These are phyloP conservation scores for Sporothrix mexicana DNA, from an alignment of 2,329 filamentous ascomycete genomes.

Conservation along the genomic window DNA sequence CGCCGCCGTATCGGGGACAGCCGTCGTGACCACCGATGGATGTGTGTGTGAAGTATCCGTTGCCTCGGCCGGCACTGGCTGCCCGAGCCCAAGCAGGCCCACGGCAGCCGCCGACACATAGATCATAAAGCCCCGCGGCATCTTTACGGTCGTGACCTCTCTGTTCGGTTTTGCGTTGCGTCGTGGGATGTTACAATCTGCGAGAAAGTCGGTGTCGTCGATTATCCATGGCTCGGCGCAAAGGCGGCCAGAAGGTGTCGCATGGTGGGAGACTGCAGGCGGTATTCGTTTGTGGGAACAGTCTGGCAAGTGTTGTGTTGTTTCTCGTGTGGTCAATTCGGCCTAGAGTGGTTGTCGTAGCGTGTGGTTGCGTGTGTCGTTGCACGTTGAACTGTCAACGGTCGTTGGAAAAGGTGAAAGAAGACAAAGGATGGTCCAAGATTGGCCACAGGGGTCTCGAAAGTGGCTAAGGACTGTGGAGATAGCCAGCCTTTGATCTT, in stretches of 20 bases:
- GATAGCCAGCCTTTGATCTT: background rate
- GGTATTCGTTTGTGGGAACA: background rate
- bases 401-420: background rate
- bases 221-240: constrained; percentile 31
- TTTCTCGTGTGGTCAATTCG: background rate
- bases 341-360: background rate
- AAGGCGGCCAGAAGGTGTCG: constrained; percentile 17
- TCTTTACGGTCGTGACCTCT: constrained; percentile 10
- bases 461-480: constrained; percentile 19
- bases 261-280: constrained; percentile 24
- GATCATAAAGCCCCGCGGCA: constrained; percentile 38
- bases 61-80: constrained; percentile 34
- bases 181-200: background rate
- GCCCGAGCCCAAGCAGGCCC: constrained; percentile 37
- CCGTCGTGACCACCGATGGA: constrained; percentile 1
- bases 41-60: constrained; percentile 21
- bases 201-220: background rate
- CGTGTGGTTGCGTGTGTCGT: background rate
- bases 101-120: constrained; percentile 38
- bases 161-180: background rate
- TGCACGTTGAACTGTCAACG: background rate
- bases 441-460: background rate
- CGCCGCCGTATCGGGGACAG: background rate
- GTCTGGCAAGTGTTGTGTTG: background rate
- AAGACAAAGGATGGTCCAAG: background rate